Evolutionary conservation across 371 early-diverging fungal genomes (phyloP).

Genomic region (Encephalitozoon romaleae): DNA sequence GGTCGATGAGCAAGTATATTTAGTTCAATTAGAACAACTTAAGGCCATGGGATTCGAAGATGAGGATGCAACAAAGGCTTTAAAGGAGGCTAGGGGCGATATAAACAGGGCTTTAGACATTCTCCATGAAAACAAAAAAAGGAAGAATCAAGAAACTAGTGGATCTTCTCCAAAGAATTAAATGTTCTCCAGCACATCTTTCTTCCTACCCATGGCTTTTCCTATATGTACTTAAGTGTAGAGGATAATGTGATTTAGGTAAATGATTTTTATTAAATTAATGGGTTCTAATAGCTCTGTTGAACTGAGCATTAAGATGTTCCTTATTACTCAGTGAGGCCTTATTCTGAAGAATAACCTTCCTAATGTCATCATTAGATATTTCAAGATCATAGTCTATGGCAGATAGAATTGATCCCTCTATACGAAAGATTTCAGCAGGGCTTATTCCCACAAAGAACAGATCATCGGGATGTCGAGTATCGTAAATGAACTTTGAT

Average conservation of each 20-base stretch:
- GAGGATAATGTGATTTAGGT: too few species aligned
- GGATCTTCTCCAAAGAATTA: constrained; percentile 14
- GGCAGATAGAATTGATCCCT: neutral
- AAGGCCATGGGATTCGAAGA: constrained; percentile 55
- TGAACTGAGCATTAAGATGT: neutral
- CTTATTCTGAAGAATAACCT: neutral
- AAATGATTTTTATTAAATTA: neutral
- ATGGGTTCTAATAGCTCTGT: neutral
- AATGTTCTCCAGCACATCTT: constrained; percentile 9
- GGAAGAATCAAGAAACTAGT: neutral
- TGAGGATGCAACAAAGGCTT: constrained; percentile 30
- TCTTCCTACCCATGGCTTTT: neutral
- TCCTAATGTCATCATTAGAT: neutral
- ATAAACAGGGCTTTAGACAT: constrained; percentile 43
- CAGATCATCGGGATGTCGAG: neutral
- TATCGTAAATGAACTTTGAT: neutral
- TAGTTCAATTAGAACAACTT: constrained; percentile 17
- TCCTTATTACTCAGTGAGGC: neutral
- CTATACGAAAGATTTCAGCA: neutral
- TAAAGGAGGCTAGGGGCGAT: constrained; percentile 42
- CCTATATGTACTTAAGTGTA: neutral
- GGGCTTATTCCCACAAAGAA: neutral
- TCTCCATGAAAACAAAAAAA: constrained; percentile 14
- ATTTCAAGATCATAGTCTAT: neutral
- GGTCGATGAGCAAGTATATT: constrained; percentile 14